Percentiles rank a stretch among this genome's conserved stretches.
Evolutionary conservation across 2,329 filamentous ascomycete genomes (phyloP).

Genomic region (Epichloe festucae): DNA sequence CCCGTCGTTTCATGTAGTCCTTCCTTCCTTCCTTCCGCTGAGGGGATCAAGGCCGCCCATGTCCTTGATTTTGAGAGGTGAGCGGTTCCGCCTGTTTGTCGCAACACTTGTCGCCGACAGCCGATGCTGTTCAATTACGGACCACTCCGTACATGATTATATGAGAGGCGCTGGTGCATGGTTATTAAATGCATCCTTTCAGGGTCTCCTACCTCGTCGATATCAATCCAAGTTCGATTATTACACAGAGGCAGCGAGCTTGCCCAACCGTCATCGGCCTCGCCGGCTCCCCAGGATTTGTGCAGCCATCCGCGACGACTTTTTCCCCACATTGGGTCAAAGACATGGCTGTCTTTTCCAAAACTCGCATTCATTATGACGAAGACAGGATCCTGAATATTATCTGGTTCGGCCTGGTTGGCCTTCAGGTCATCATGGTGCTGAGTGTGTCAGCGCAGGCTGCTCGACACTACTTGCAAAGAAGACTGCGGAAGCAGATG

Average conservation of each 20-base stretch:
- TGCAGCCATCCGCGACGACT: neutral
- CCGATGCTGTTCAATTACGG: neutral
- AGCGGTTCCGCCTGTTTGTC: neutral
- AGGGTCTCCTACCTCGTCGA: neutral
- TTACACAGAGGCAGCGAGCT: neutral
- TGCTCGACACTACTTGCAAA: slow-evolving; percentile 5
- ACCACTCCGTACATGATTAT: no score
- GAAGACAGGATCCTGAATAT: slow-evolving; percentile 30
- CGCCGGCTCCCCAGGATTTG: neutral
- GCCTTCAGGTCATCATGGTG: slow-evolving; percentile 32
- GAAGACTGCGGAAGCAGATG: slow-evolving; percentile 4
- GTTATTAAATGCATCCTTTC: neutral
- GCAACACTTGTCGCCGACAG: neutral
- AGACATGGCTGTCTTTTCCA: slow-evolving; percentile 13
- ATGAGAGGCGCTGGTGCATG: no score
- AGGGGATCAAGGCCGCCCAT: neutral
- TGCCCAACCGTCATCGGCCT: neutral
- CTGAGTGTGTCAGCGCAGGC: slow-evolving; percentile 23
- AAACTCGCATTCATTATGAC: slow-evolving; percentile 13
- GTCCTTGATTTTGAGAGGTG: neutral
- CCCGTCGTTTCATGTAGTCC: neutral
- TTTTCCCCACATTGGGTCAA: no score
- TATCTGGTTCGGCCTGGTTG: slow-evolving; percentile 34
- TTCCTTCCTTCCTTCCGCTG: neutral
- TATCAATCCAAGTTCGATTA: no score